A percentile compares a stretch with the other conserved stretches of the same genome.
Conservation (phyloP, 2,329 filamentous ascomycete genomes). For the Fusarium sp. region DNA sequence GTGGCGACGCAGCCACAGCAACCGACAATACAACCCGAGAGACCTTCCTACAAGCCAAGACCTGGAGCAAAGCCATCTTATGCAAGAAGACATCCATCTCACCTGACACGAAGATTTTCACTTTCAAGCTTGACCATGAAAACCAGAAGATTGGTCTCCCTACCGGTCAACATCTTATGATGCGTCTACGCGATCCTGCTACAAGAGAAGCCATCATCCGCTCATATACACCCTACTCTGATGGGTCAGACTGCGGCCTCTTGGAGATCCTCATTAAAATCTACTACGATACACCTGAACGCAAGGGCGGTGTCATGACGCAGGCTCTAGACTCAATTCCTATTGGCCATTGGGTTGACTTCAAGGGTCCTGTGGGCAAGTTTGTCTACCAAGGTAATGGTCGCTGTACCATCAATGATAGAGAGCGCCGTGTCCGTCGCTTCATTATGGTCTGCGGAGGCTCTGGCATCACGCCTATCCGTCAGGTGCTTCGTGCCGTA, state of each 20-base stretch:
- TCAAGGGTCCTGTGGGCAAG: slow-evolving; percentile 89
- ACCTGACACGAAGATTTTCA: slow-evolving; percentile 83
- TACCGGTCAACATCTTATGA: slow-evolving; percentile 87
- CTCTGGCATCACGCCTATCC: slow-evolving; percentile 92
- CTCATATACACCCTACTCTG: slow-evolving; percentile 86
- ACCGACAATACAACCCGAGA: slow-evolving; percentile 58
- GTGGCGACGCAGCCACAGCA: slow-evolving; percentile 51
- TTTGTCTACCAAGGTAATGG: slow-evolving; percentile 82
- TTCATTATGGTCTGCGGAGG: slow-evolving; percentile 92
- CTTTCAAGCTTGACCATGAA: slow-evolving; percentile 78
- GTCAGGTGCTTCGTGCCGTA: slow-evolving; percentile 81
- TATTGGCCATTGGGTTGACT: slow-evolving; percentile 78
- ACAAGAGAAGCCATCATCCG: slow-evolving; percentile 80
- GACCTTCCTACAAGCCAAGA: slow-evolving; percentile 76
- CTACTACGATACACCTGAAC: slow-evolving; percentile 71
- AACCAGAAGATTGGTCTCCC: slow-evolving; percentile 80
- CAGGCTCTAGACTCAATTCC: slow-evolving; percentile 79
- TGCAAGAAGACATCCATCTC: slow-evolving; percentile 76
- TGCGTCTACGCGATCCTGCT: slow-evolving; percentile 79
- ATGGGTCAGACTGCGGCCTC: slow-evolving; percentile 67
- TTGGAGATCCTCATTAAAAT: slow-evolving; percentile 86
- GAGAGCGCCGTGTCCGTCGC: slow-evolving; percentile 66
- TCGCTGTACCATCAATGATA: slow-evolving; percentile 68
- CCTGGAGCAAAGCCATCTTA: slow-evolving; percentile 80
- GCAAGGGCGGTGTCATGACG: slow-evolving; percentile 82